phyloP scores from a whole-genome alignment of 192 early-diverging fungal genomes.

The Coemansia guatemalensis region DNA sequence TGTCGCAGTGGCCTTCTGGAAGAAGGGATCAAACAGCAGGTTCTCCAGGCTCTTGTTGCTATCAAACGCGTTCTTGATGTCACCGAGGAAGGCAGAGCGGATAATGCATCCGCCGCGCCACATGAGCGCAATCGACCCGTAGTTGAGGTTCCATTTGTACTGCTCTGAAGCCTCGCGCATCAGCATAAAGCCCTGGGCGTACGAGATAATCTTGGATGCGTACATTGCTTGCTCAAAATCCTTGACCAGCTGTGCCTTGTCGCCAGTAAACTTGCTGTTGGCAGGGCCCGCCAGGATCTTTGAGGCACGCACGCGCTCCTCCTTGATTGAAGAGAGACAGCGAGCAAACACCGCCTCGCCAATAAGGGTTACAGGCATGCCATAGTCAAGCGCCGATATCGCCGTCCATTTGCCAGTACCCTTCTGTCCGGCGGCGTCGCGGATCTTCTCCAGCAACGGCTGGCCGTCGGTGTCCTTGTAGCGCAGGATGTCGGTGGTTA shows the following conservation, averaged over 20 bases:
- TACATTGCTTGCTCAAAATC: slow-evolving; percentile 93
- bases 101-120: slow-evolving; percentile 99
- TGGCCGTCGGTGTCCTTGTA: slow-evolving; percentile 90
- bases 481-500: slow-evolving; percentile 89
- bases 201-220: slow-evolving; percentile 97
- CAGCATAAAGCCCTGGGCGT: slow-evolving; percentile 99
- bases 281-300: slow-evolving; percentile 79
- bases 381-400: slow-evolving; percentile 90
- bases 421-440: slow-evolving; percentile 96
- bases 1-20: slow-evolving; percentile 84
- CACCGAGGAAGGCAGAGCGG: slow-evolving; percentile 92
- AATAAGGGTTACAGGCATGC: slow-evolving; percentile 95
- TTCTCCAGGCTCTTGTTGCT: slow-evolving; percentile 83
- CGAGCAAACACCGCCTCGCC: slow-evolving; percentile 98
- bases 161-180: slow-evolving; percentile 93
- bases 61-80: slow-evolving; percentile 95
- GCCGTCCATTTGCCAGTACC: slow-evolving; percentile 99
- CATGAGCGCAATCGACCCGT: slow-evolving; percentile 97
- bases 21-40: slow-evolving; percentile 96
- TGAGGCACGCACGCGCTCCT: slow-evolving; percentile 90
- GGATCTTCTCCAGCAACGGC: slow-evolving; percentile 91
- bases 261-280: slow-evolving; percentile 69
- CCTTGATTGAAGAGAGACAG: slow-evolving; percentile 94
- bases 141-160: slow-evolving; percentile 93
- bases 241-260: slow-evolving; percentile 86